phyloP scores from a whole-genome alignment of 2,329 filamentous ascomycete species.

The Colletotrichum echinochloae region DNA sequence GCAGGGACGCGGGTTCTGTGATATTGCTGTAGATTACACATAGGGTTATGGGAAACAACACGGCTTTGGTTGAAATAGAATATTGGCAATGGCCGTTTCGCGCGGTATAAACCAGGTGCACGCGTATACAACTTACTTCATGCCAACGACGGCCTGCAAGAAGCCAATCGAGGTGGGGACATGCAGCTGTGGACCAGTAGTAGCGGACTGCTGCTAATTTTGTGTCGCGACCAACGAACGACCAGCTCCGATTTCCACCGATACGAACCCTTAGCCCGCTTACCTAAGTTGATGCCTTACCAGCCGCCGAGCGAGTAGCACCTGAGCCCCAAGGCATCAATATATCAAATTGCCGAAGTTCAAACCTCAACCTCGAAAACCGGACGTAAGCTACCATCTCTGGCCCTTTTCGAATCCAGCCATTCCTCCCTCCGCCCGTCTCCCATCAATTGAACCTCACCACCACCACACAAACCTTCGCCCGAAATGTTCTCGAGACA shows the following conservation, averaged over 20 bases:
- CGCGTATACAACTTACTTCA: slow-evolving; percentile 10
- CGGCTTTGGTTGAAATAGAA: slow-evolving; percentile 14
- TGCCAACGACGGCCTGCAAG: background rate
- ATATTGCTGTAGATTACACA: slow-evolving; percentile 41
- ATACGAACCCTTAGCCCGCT: slow-evolving; percentile 22
- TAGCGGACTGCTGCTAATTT: background rate
- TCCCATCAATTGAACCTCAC: slow-evolving; percentile 36
- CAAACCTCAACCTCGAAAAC: slow-evolving; percentile 51
- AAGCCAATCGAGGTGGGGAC: slow-evolving; percentile 25
- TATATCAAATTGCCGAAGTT: slow-evolving; percentile 57
- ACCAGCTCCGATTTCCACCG: slow-evolving; percentile 39
- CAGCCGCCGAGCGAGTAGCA: background rate
- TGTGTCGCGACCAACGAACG: background rate
- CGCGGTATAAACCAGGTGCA: background rate
- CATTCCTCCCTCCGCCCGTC: slow-evolving; percentile 42
- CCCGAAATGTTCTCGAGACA: slow-evolving; percentile 71
- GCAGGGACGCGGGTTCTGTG: slow-evolving; percentile 35
- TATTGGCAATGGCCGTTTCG: slow-evolving; percentile 15
- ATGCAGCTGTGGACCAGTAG: slow-evolving; percentile 2
- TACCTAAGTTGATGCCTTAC: slow-evolving; percentile 53
- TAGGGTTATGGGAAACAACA: slow-evolving; percentile 20
- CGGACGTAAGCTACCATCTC: slow-evolving; percentile 38
- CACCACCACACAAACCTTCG: slow-evolving; percentile 41
- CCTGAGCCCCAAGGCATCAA: slow-evolving; percentile 52
- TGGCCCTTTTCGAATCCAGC: slow-evolving; percentile 32